Base-by-base conservation (phyloP, 2,329 filamentous ascomycete genomes). In the Colletotrichum cereale region DNA sequence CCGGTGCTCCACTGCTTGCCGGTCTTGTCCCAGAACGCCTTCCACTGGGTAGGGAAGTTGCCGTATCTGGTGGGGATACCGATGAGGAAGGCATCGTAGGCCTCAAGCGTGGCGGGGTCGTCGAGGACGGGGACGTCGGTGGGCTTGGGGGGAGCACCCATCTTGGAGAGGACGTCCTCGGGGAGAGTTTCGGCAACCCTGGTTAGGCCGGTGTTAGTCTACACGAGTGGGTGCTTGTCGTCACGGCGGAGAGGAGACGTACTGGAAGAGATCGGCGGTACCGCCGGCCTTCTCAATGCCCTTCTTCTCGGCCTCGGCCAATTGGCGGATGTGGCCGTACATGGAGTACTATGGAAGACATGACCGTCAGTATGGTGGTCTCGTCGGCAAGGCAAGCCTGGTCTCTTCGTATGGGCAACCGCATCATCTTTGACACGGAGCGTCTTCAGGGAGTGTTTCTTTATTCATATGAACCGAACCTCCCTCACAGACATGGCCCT, bases 21-120 rank as follows among this genome's bases (percentile, higher is more conserved):
- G 31, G 94, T 95, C 84, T 89, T 89, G 87, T 99, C 96, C 93
- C 95, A 97, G 88, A 95, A 96, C 52, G 90, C 83, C 88, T 96
- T 98, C 93, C 93, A 98, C 86, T 99, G 96, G 24, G 92, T 93
- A 60, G 96, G 95, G 88, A 97, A 97, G 90, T 97, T 98, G 78
- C 96, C 96, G 86, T 94, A 99, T 76, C 96, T 90, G 62, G 96
- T 99, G 72, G 96, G 96, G 82, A 98, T 96, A 76, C 96, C 96
- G 78, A 98, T 89, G 75, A 99, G 91, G 86, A 98, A 91, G 76
- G 86, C 96, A 79, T 98, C 77, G 85, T 97, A 98, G 64, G 86
- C 74, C 79, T 91, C 89, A 53, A 98, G 91, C 40, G 82, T 85
- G 16, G 79, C 64, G 7, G 90, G 86, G 79, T 88, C 84, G 24